Evolutionary conservation across 306 rosid species (phyloP), one percentile per base, ranked within the genome.

Genomic region (Pyrus betulifolia): DNA sequence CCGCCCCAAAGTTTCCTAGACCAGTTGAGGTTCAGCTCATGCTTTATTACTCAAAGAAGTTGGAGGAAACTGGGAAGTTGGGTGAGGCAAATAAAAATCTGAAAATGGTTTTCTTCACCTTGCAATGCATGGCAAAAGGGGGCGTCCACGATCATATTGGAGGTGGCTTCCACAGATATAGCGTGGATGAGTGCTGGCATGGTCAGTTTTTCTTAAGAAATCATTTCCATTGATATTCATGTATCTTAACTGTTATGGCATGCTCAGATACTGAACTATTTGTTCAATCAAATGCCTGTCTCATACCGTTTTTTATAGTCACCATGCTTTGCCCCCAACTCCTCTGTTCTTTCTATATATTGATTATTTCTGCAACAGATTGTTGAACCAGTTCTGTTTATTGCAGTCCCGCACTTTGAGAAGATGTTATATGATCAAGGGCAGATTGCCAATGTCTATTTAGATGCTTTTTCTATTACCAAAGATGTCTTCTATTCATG

Each of bases 341-440:
- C 65, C 30, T 40, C 30, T 6, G 1, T 64, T 19, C 12, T 27
- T 38, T 72, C 31, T 58, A 17, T 59, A n/a, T 63, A 58, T 23
- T 22, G 42, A 15, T 55, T 59, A 28, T 54, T 17, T 44, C 21
- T 25, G 54, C n/a, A 3, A 28, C 68, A 55, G 69, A 75, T 76
- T 71, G 67, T 64, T 77, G 77, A 81, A 67, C 73, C 74, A 62
- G 64, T 28, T 66, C 31, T 49, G 33, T 73, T 78, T 74, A 67
- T 82, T 85, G 89, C 92, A 94, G 98, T 94, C 79, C 98, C 98
- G 22, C 98, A 94, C 89, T 94, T 94, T 67, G 98, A 94, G 91
- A 92, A 94, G 93, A 94, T 94, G 98, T 87, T 94, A 71, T 92
- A 94, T 77, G 98, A 94, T 85, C 97, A 94, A 85, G 97, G 96